A percentile compares a stretch with the other conserved stretches of the same genome.
These are phyloP conservation scores for Xanthoconium stramineum DNA, from an alignment of 768 basidiomycete genomes.

Conservation along the genomic window DNA sequence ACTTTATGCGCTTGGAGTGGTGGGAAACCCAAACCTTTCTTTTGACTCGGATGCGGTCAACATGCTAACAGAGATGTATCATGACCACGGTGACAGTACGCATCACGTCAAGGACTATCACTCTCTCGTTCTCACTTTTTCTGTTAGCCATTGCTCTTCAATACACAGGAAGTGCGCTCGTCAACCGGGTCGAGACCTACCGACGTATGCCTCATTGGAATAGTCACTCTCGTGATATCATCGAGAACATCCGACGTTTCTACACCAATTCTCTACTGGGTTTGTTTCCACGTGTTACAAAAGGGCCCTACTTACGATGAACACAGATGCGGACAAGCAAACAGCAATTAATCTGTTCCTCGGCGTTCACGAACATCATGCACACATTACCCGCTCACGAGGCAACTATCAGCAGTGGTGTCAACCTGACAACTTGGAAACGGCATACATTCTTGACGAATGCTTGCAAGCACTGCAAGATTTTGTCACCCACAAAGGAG, in stretches of 20 bases:
- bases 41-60: slow-evolving; percentile 95
- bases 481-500: slow-evolving; percentile 58
- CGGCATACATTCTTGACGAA: slow-evolving; percentile 62
- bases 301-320: background rate
- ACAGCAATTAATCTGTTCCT: slow-evolving; percentile 97
- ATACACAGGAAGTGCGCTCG: slow-evolving; percentile 94
- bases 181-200: slow-evolving; percentile 95
- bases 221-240: slow-evolving; percentile 93
- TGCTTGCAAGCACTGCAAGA: slow-evolving; percentile 59
- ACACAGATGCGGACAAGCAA: slow-evolving; percentile 91
- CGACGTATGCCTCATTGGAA: slow-evolving; percentile 96
- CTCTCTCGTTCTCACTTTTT: background rate
- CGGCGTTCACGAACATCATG: slow-evolving; percentile 61
- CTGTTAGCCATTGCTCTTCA: slow-evolving; percentile 83
- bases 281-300: slow-evolving; percentile 24
- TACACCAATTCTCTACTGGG: slow-evolving; percentile 93
- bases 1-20: slow-evolving; percentile 88
- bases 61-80: slow-evolving; percentile 98
- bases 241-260: slow-evolving; percentile 91
- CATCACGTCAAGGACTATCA: background rate
- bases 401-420: slow-evolving; percentile 87
- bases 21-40: slow-evolving; percentile 77
- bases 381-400: slow-evolving; percentile 49
- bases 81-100: slow-evolving; percentile 94
- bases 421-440: slow-evolving; percentile 62